Conservation (phyloP, 1,284 basidiomycete genomes). For the Ganoderma meredithae region DNA sequence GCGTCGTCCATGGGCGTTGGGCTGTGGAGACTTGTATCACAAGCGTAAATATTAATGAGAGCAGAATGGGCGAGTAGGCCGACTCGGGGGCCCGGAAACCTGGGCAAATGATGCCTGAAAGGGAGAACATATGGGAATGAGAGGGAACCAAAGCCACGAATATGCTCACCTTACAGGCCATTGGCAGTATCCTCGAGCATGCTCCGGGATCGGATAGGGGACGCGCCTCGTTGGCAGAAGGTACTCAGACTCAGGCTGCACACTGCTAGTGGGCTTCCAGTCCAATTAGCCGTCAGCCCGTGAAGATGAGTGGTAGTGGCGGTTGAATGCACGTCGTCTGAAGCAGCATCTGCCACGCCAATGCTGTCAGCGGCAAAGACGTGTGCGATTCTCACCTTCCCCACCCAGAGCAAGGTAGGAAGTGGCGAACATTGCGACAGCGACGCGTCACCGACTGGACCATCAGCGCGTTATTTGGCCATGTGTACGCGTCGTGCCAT, state of each 20-base stretch:
- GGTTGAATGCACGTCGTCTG: not conserved
- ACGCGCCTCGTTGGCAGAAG: not conserved
- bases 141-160: not conserved
- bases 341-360: not conserved
- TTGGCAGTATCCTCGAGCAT: not conserved
- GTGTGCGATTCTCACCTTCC: not conserved
- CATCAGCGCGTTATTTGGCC: slow-evolving; percentile 10
- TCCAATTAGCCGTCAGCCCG: too few species aligned
- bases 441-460: not conserved
- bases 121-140: not conserved
- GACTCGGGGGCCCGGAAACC: not conserved
- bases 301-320: not conserved
- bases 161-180: not conserved
- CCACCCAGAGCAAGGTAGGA: not conserved
- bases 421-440: not conserved
- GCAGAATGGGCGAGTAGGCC: not conserved
- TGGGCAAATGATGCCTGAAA: not conserved
- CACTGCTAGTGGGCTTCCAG: too few species aligned
- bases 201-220: not conserved
- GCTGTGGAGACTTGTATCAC: not conserved
- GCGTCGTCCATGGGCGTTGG: not conserved
- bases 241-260: not conserved
- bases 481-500: slow-evolving; percentile 6
- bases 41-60: not conserved
- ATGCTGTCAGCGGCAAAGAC: not conserved